Evolutionary conservation across 306 rosid species (phyloP).

Genomic region (Rosa chinensis): DNA sequence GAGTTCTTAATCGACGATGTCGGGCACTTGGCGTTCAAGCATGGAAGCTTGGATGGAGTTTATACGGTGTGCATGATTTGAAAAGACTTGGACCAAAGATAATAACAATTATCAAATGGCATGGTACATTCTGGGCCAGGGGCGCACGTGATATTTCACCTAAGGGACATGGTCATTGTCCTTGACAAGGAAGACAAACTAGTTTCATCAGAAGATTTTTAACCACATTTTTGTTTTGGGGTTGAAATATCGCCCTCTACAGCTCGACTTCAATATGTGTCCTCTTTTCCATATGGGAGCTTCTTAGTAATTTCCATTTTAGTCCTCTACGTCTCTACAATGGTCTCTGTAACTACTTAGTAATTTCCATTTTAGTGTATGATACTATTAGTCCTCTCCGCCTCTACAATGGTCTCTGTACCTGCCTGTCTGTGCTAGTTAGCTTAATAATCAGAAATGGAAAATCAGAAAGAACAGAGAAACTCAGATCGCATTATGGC

Average conservation of each 20-base stretch:
- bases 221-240: slow-evolving; percentile 32
- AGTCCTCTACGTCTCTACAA: not conserved
- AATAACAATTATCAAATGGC: not conserved
- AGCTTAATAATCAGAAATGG: not conserved
- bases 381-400: not conserved
- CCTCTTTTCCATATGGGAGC: slow-evolving; percentile 33
- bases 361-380: not conserved
- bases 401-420: not conserved
- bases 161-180: slow-evolving; percentile 39
- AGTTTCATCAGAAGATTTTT: slow-evolving; percentile 18
- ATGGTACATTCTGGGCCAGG: slow-evolving; percentile 28
- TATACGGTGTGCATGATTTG: not conserved
- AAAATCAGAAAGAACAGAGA: not conserved
- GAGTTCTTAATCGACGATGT: not conserved
- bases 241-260: not conserved
- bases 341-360: not conserved
- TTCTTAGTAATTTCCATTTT: slow-evolving; percentile 9
- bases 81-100: not conserved
- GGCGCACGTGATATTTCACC: slow-evolving; percentile 48
- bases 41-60: not conserved
- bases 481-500: not conserved
- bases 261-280: not conserved
- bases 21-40: not conserved
- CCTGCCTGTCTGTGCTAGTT: not conserved
- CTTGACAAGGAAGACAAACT: slow-evolving; percentile 39